phyloP scores from a whole-genome alignment of 345 rosid species.

The Clarkia xantiana region DNA sequence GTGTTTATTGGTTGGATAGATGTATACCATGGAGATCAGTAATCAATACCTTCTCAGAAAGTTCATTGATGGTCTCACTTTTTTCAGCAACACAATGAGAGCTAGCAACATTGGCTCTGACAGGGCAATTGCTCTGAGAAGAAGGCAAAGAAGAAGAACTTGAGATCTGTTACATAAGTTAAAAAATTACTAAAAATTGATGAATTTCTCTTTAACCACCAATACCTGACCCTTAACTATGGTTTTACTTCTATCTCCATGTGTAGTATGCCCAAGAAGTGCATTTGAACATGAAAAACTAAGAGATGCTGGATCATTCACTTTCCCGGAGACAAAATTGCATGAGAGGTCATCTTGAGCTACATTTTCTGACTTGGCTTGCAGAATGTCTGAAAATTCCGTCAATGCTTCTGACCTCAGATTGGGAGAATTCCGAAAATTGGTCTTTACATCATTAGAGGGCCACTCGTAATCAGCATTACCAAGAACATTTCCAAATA shows the following conservation, averaged over 20 bases:
- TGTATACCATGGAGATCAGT: background rate
- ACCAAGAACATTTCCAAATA: constrained; percentile 56
- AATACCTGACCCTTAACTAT: constrained; percentile 42
- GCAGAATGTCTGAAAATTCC: constrained; percentile 19
- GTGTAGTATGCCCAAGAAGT: constrained; percentile 17
- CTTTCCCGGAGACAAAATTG: constrained; percentile 20
- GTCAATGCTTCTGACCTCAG: constrained; percentile 28
- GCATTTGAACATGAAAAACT: constrained; percentile 18
- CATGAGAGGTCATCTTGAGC: constrained; percentile 34
- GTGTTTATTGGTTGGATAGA: background rate
- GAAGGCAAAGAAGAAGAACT: constrained; percentile 5
- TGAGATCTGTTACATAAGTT: background rate
- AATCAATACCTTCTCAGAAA: constrained; percentile 24
- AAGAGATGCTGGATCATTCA: constrained; percentile 29
- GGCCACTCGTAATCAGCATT: constrained; percentile 66
- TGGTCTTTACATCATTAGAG: constrained; percentile 41
- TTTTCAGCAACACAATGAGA: constrained; percentile 16
- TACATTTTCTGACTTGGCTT: constrained; percentile 32
- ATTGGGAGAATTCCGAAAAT: constrained; percentile 22
- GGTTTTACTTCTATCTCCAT: constrained; percentile 21
- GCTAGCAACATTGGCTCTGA: constrained; percentile 12
- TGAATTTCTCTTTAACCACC: background rate
- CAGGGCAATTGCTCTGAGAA: constrained; percentile 5
- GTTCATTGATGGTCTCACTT: constrained; percentile 9
- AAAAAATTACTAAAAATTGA: background rate